Conservation (phyloP, 306 rosid genomes). For the Dicorynia guianensis region DNA sequence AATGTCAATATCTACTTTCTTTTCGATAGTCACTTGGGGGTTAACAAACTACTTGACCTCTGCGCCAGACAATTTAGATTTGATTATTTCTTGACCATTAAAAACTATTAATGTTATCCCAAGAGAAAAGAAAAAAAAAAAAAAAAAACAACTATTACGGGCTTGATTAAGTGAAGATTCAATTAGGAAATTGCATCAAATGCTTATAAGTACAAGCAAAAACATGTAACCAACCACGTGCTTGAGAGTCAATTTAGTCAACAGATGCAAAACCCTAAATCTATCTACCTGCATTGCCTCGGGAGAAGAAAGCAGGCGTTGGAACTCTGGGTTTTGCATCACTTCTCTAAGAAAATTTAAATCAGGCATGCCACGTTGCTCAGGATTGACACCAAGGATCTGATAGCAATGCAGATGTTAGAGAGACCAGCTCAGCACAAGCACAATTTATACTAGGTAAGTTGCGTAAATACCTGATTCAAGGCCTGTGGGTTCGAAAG, state of each 20-base stretch:
- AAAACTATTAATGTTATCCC: background rate
- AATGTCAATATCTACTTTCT: too few species aligned
- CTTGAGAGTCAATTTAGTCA: constrained; percentile 28
- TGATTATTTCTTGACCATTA: constrained; percentile 30
- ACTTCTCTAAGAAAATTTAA: constrained; percentile 81
- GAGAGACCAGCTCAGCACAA: constrained; percentile 33
- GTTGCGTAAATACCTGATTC: constrained; percentile 65
- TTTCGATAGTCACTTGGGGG: background rate
- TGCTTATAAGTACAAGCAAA: background rate
- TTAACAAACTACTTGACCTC: constrained; percentile 25
- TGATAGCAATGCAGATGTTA: constrained; percentile 43
- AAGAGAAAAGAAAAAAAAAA: background rate
- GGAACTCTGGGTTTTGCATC: constrained; percentile 84
- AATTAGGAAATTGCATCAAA: background rate
- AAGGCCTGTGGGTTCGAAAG: constrained; percentile 79
- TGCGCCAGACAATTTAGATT: constrained; percentile 16
- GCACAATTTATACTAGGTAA: constrained; percentile 18
- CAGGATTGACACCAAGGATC: constrained; percentile 71
- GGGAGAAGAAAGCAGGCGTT: constrained; percentile 79
- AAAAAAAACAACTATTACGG: background rate
- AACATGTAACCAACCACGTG: background rate
- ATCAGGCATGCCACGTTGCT: constrained; percentile 75
- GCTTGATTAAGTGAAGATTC: background rate
- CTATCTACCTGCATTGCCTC: constrained; percentile 85
- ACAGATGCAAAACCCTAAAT: constrained; percentile 29